Base-by-base conservation (phyloP, 176 grass and related monocot species). In the Miscanthus lutarioriparius region DNA sequence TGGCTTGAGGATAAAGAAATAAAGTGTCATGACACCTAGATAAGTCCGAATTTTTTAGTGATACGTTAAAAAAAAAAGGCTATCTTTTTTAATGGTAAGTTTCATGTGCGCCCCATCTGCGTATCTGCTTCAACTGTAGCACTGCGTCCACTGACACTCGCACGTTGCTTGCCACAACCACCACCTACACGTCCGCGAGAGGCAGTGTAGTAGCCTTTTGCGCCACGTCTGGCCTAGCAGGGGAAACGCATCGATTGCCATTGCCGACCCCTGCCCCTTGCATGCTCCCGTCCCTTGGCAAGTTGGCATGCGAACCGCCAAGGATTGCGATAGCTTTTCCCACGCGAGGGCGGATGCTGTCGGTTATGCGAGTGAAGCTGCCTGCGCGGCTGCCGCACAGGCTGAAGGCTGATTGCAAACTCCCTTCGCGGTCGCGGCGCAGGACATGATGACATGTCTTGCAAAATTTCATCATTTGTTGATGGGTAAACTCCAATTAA, bases 101-200 rank as follows among this genome's bases (percentile, higher is more conserved):
- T 87, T 62, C 80, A 64, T 77, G 78, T 44, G 70, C 82, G 19
- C 6, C 69, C 80, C 35, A 27, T 61, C 22, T 43, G 80, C 88
- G 84, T 83, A 86, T 39, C 88, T 58, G 61, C 39, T 8, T 32
- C 88, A 23, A 38, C 3, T n/a, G 51, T 35, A 15, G 51, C 48
- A 27, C 16, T 28, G 65, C 15, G 7, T 32, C 74, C 74, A 35
- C 88, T 87, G 84, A 80, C 89, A 51, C 79, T 35, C 10, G 19
- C 85, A 90, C 69, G 89, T 72, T n/a, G 79, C 79, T 33, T 74
- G 83, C 56, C 58, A 25, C 58, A 66, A 51, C 79, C 19, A 5
- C 64, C 63, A 13, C 30, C 38, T 25, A 6, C 23, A 11, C 67
- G 78, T 40, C 41, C 61, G 74, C 48, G 26, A 72, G 77, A 8